Conservation (phyloP, 1,139 yeast genomes). For the Yamadazyma atlantica region DNA sequence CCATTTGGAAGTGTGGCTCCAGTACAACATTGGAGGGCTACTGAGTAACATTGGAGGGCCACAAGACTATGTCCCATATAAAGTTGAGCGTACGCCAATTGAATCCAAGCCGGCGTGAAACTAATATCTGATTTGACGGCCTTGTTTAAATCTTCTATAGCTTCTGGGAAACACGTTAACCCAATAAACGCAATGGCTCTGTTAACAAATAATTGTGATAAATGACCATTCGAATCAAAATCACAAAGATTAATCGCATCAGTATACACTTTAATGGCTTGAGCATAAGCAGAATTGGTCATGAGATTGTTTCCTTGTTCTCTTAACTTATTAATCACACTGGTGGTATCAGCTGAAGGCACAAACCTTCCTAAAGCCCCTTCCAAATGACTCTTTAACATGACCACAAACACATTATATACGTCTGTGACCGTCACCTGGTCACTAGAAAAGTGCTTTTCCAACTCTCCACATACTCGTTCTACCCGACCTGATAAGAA, state of each 20-base stretch:
- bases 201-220: slow-evolving; percentile 40
- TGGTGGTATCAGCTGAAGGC: background rate
- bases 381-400: slow-evolving; percentile 14
- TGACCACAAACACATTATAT: slow-evolving; percentile 9
- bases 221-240: slow-evolving; percentile 16
- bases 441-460: slow-evolving; percentile 7
- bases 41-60: slow-evolving; percentile 35
- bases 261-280: slow-evolving; percentile 42
- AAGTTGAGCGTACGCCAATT: slow-evolving; percentile 45
- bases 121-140: slow-evolving; percentile 34
- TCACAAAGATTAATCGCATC: slow-evolving; percentile 30
- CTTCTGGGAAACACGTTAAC: slow-evolving; percentile 43
- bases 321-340: slow-evolving; percentile 23
- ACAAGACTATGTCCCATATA: slow-evolving; percentile 40
- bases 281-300: slow-evolving; percentile 39
- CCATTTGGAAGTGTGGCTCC: slow-evolving; percentile 35
- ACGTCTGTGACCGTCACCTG: slow-evolving; percentile 10
- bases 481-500: no score
- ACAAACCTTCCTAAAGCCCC: slow-evolving; percentile 2
- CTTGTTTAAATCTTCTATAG: slow-evolving; percentile 35
- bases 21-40: slow-evolving; percentile 29
- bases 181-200: slow-evolving; percentile 47
- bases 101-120: slow-evolving; percentile 47
- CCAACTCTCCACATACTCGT: no score
- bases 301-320: slow-evolving; percentile 46